Percentiles rank a stretch among this genome's conserved stretches.
phyloP scores from a whole-genome alignment of 148 eudicot genomes.

The Linanthus parryae region DNA sequence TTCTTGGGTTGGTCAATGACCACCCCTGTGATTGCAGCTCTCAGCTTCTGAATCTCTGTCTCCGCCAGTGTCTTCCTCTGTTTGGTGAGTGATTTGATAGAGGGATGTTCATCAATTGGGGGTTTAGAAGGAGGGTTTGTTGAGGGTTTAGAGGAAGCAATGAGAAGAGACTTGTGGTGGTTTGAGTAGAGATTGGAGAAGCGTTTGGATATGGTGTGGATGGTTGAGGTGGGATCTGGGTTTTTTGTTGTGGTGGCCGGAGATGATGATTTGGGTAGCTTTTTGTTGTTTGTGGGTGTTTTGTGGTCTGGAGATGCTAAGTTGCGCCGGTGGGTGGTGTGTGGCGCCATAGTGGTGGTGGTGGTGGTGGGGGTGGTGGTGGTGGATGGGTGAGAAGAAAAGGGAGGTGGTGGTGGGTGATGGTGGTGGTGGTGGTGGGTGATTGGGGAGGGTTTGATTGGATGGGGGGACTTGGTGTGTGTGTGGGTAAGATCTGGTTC shows the following conservation, averaged over 20 bases:
- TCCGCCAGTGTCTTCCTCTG: conserved; percentile 9
- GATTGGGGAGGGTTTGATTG: conserved; percentile 5
- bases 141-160: conserved; percentile 18
- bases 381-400: conserved; percentile 7
- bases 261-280: conserved; percentile 21
- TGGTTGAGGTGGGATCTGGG: conserved; percentile 42
- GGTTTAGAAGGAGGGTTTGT: conserved; percentile 17
- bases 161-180: conserved; percentile 27
- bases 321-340: conserved; percentile 32
- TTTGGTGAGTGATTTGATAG: conserved; percentile 18
- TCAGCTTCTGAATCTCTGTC: conserved; percentile 5
- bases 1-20: conserved; percentile 7
- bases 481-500: conserved; percentile 10
- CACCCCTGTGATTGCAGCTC: conserved; percentile 12
- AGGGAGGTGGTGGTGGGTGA: conserved; percentile 8
- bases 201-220: conserved; percentile 50
- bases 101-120: conserved; percentile 22
- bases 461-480: conserved; percentile 14
- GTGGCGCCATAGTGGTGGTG: conserved; percentile 32
- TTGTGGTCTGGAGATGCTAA: conserved; percentile 26
- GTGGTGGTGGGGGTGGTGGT: conserved; percentile 14
- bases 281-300: conserved; percentile 33
- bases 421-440: conserved; percentile 12
- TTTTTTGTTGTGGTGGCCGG: conserved; percentile 12
- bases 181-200: conserved; percentile 39